Conservation (phyloP, 768 basidiomycete species). For the Leucogyrophana mollusca region DNA sequence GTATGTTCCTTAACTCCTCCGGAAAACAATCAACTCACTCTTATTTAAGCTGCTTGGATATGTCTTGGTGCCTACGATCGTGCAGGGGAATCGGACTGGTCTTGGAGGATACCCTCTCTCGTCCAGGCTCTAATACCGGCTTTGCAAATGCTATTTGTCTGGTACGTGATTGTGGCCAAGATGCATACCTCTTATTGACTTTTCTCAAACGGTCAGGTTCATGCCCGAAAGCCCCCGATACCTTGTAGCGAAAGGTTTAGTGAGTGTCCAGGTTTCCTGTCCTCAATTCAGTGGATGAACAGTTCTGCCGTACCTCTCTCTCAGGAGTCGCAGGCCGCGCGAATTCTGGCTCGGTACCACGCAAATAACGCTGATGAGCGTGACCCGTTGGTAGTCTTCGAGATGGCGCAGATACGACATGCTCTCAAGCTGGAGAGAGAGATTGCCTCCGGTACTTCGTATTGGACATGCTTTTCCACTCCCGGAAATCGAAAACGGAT, state of each 20-base stretch:
- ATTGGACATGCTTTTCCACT: constrained; percentile 51
- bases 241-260: constrained; percentile 59
- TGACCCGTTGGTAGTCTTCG: constrained; percentile 53
- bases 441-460: constrained; percentile 47
- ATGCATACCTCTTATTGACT: not conserved
- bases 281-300: not conserved
- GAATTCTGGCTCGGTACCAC: constrained; percentile 70
- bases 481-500: constrained; percentile 69
- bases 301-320: not conserved
- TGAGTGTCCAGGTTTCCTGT: constrained; percentile 23
- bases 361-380: constrained; percentile 57
- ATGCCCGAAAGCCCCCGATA: constrained; percentile 70
- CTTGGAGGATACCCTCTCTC: constrained; percentile 66
- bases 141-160: constrained; percentile 52
- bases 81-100: constrained; percentile 43
- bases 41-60: constrained; percentile 41
- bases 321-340: constrained; percentile 57
- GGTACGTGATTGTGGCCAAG: constrained; percentile 32
- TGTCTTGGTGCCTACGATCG: constrained; percentile 42
- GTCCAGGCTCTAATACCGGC: constrained; percentile 60
- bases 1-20: constrained; percentile 14
- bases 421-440: constrained; percentile 65
- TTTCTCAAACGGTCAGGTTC: constrained; percentile 42
- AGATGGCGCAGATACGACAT: constrained; percentile 67
- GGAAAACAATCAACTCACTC: not conserved